These are phyloP conservation scores for Cladochytrium replicatum DNA, from an alignment of 192 early-diverging fungal genomes.

Conservation along the genomic window DNA sequence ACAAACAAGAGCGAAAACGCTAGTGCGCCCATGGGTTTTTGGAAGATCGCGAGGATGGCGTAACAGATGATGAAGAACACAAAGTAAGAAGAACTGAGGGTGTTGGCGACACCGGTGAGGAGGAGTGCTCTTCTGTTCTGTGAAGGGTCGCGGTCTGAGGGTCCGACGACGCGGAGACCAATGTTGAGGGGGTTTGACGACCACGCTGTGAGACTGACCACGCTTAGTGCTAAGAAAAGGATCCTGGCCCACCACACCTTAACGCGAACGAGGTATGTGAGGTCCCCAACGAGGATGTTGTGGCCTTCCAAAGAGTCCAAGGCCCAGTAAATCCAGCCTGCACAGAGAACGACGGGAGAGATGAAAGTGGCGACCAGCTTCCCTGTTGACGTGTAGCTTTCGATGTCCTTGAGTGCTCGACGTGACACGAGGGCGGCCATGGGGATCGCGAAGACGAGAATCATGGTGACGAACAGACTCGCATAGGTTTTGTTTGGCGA, in stretches of 20 bases:
- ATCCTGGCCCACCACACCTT: constrained; percentile 29
- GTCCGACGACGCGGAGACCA: constrained; percentile 27
- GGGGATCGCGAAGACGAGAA: constrained; percentile 24
- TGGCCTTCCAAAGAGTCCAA: constrained; percentile 35
- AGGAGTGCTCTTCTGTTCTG: no score
- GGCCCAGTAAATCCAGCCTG: constrained; percentile 40
- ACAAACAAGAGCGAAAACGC: no score
- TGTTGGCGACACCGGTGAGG: no score
- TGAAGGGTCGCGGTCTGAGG: no score
- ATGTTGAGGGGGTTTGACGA: constrained; percentile 19
- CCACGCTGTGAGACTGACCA: constrained; percentile 22
- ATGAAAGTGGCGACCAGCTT: constrained; percentile 6
- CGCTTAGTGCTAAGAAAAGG: constrained; percentile 10
- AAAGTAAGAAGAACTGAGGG: no score
- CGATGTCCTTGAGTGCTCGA: constrained; percentile 30
- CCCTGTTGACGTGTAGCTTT: constrained; percentile 35
- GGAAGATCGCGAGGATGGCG: constrained; percentile 52
- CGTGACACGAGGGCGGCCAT: constrained; percentile 30
- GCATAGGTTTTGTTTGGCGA: constrained; percentile 42
- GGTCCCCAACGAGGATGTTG: constrained; percentile 9
- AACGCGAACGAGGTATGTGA: neutral
- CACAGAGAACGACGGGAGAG: constrained; percentile 12
- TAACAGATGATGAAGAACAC: constrained; percentile 36
- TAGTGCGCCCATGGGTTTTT: constrained; percentile 76
- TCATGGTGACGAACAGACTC: constrained; percentile 30